phyloP scores from a whole-genome alignment of 805 yeast genomes.

The Candida glaebosa region DNA sequence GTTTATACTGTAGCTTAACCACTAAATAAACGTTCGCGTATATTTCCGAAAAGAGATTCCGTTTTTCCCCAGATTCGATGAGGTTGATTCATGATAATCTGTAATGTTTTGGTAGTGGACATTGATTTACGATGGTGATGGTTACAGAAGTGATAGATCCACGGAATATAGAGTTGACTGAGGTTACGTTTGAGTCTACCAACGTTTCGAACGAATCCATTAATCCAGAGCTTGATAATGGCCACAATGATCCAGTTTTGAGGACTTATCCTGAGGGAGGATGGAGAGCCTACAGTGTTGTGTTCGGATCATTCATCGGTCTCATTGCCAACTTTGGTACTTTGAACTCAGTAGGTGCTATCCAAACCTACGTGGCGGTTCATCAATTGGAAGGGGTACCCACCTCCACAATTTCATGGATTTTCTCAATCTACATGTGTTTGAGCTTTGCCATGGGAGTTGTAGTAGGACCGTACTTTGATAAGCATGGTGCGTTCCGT shows the following conservation, averaged over 20 bases:
- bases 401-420: constrained; percentile 37
- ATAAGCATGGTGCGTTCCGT: constrained; percentile 52
- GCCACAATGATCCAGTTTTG: neutral
- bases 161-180: neutral
- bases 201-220: neutral
- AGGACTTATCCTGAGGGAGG: constrained; percentile 25
- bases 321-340: constrained; percentile 26
- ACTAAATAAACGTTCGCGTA: constrained; percentile 2
- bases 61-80: neutral
- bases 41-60: neutral
- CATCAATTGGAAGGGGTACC: constrained; percentile 29
- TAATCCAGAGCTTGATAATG: neutral
- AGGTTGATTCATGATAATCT: no score
- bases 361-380: constrained; percentile 34
- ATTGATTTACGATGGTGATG: neutral
- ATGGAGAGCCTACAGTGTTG: constrained; percentile 18
- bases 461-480: constrained; percentile 59
- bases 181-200: neutral
- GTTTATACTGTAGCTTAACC: constrained; percentile 28
- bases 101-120: no score
- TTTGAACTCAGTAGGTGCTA: constrained; percentile 36
- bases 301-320: constrained; percentile 25
- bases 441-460: constrained; percentile 25
- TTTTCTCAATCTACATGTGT: constrained; percentile 34
- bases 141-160: neutral